phyloP scores from a whole-genome alignment of 306 rosid genomes.

The Betula pendula region DNA sequence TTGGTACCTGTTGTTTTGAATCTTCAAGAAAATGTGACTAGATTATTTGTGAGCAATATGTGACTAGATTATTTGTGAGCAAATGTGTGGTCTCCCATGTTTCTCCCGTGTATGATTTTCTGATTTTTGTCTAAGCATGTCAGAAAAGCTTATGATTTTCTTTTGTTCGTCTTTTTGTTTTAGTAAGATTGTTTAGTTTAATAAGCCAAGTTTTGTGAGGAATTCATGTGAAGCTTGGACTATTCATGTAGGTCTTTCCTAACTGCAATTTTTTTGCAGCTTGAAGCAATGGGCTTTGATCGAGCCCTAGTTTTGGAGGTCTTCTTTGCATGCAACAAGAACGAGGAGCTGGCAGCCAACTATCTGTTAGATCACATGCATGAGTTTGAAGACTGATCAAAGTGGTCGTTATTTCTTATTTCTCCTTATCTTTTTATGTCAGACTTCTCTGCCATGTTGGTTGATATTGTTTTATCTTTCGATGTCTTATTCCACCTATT shows the following conservation, averaged over 20 bases:
- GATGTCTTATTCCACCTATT: constrained; percentile 26
- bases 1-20: not conserved
- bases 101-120: too few species aligned
- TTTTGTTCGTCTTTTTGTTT: not conserved
- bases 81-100: not conserved
- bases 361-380: constrained; percentile 78
- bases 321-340: constrained; percentile 80
- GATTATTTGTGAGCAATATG: too few species aligned
- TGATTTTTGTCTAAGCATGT: not conserved
- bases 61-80: too few species aligned
- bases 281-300: constrained; percentile 81
- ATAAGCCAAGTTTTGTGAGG: not conserved
- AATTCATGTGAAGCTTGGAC: not conserved
- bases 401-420: not conserved
- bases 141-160: not conserved
- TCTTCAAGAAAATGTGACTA: too few species aligned
- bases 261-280: constrained; percentile 38
- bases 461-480: constrained; percentile 16
- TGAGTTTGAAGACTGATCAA: constrained; percentile 62
- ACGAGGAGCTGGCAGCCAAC: constrained; percentile 83
- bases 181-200: not conserved
- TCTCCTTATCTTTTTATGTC: not conserved
- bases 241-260: not conserved
- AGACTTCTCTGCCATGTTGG: constrained; percentile 26
- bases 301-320: constrained; percentile 74